phyloP scores from a whole-genome alignment of 164 flowering plant genomes.

The Piper longum region DNA sequence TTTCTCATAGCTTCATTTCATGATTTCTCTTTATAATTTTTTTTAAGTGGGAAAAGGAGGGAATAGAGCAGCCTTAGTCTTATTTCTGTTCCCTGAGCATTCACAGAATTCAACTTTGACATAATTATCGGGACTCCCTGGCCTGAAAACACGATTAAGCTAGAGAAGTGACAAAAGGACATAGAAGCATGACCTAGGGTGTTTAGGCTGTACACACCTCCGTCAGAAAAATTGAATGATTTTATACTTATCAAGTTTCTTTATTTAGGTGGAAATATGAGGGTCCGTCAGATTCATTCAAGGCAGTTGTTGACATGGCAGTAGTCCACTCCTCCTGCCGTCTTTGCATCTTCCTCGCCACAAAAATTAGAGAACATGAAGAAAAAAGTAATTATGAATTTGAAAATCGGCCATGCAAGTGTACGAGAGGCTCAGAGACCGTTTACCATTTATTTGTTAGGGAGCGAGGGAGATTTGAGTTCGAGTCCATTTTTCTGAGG shows the following conservation, averaged over 20 bases:
- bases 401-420: constrained; percentile 81
- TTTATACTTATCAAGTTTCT: constrained; percentile 1
- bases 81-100: no score
- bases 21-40: no score
- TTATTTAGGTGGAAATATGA: constrained; percentile 80
- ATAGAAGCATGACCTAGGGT: no score
- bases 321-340: constrained; percentile 99
- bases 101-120: no score
- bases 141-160: no score
- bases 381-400: constrained; percentile 31
- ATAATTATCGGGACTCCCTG: no score
- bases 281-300: constrained; percentile 97
- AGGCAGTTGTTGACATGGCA: constrained; percentile 97
- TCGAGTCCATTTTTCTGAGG: constrained; percentile 89
- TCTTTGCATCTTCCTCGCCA: constrained; percentile 81
- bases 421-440: constrained; percentile 52
- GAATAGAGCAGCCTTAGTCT: no score
- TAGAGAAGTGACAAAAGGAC: no score
- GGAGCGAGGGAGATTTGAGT: constrained; percentile 87
- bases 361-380: constrained; percentile 51
- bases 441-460: constrained; percentile 74
- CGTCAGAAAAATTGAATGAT: no score
- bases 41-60: no score
- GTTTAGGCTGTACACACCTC: no score
- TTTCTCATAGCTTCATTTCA: no score